Percentiles rank a stretch among this genome's conserved stretches.
These are phyloP conservation scores for Hordeum pubiflorum DNA, from an alignment of 202 grass and related monocot species.

Conservation along the genomic window DNA sequence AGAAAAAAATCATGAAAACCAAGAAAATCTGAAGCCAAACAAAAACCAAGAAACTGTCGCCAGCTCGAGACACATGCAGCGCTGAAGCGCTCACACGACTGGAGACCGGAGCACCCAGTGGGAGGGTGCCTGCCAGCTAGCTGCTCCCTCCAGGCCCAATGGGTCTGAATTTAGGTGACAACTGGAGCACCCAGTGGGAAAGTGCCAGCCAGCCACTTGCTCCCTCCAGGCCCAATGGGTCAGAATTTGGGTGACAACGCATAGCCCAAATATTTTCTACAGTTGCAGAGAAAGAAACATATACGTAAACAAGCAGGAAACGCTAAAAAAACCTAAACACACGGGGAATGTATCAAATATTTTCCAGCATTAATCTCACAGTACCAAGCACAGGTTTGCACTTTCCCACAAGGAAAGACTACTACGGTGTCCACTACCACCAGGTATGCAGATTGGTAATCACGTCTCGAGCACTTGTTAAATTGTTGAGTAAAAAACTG, in stretches of 20 bases:
- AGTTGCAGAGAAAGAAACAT: too few species aligned
- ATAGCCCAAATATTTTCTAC: not conserved
- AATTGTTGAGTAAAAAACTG: constrained; percentile 9
- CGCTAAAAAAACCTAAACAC: not conserved
- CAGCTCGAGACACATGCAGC: too few species aligned
- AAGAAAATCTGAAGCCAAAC: too few species aligned
- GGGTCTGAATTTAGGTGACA: not conserved
- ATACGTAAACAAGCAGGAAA: not conserved
- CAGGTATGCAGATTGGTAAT: not conserved
- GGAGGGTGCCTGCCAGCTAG: too few species aligned
- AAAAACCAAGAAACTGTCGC: too few species aligned
- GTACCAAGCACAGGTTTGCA: not conserved
- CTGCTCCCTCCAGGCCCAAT: too few species aligned
- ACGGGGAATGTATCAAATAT: not conserved
- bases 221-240: too few species aligned
- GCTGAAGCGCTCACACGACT: too few species aligned
- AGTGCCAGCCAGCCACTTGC: too few species aligned
- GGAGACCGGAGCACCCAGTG: too few species aligned
- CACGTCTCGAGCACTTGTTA: constrained; percentile 19
- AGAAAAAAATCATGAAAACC: too few species aligned
- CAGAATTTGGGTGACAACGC: not conserved
- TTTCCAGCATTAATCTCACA: not conserved
- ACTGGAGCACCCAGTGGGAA: too few species aligned
- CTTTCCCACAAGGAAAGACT: not conserved
- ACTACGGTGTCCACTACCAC: not conserved